phyloP scores from a whole-genome alignment of 2,329 filamentous ascomycete species.

The Microsporum canis region DNA sequence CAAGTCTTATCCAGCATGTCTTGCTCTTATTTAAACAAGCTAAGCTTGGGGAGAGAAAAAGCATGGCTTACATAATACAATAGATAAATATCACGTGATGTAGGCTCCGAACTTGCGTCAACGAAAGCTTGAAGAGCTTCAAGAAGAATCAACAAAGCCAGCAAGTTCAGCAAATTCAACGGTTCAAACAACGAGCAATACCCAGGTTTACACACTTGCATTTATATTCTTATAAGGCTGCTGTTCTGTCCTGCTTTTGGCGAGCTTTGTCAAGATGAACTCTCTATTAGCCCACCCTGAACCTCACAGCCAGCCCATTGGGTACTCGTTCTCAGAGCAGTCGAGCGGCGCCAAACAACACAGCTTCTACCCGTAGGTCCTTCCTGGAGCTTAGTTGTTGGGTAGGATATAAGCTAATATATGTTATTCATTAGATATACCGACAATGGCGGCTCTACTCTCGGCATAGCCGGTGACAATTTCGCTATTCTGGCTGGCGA shows the following conservation, averaged over 20 bases:
- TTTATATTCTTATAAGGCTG: not conserved
- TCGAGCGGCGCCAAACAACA: conserved; percentile 52
- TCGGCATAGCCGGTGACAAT: conserved; percentile 85
- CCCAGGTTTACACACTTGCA: not conserved
- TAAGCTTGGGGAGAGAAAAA: not conserved
- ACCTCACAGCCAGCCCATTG: conserved; percentile 42
- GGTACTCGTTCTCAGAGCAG: conserved; percentile 49
- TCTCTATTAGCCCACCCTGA: conserved; percentile 41
- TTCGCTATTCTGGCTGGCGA: conserved; percentile 97
- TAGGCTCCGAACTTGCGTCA: not conserved
- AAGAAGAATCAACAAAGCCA: not conserved
- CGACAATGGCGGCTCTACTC: conserved; percentile 92
- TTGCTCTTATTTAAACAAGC: not conserved
- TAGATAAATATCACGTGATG: not conserved
- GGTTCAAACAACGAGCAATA: not conserved
- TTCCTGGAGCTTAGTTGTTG: not conserved
- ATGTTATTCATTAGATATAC: conserved; percentile 51
- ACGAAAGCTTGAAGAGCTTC: not conserved
- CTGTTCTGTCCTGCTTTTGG: not conserved
- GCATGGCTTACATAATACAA: not conserved
- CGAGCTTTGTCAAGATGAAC: conserved; percentile 38
- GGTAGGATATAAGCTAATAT: conserved; percentile 6
- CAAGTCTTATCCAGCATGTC: not conserved
- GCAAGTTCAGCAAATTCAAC: not conserved
- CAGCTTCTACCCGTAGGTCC: conserved; percentile 77